These are phyloP conservation scores for Fraxinus angustifolia DNA, from an alignment of 305 asterid species.

Conservation along the genomic window DNA sequence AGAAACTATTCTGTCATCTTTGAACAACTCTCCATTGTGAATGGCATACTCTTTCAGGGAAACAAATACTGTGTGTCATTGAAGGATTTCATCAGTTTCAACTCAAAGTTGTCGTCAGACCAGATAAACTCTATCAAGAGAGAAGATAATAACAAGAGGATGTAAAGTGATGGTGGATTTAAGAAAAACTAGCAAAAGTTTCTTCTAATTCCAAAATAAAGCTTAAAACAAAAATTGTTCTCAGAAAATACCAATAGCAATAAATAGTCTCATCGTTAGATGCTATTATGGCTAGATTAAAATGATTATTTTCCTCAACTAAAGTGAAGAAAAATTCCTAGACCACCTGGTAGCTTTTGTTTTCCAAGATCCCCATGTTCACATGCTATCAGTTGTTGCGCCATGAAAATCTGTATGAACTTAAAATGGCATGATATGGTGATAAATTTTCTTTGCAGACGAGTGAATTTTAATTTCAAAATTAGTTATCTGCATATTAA, in stretches of 20 bases:
- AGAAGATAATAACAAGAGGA: neutral
- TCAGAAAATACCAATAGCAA: neutral
- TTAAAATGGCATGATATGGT: neutral
- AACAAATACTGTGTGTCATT: neutral
- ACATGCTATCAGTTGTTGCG: neutral
- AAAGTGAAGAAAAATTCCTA: neutral
- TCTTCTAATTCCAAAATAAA: neutral
- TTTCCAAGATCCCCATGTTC: neutral
- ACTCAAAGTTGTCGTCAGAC: slow-evolving; percentile 8
- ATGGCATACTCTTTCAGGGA: neutral
- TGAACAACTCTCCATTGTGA: neutral
- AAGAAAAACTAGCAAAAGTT: neutral
- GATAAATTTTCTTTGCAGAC: neutral
- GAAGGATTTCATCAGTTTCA: slow-evolving; percentile 1
- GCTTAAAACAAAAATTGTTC: neutral
- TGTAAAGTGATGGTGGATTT: neutral
- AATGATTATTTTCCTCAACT: neutral
- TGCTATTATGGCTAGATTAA: neutral
- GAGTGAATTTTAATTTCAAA: neutral
- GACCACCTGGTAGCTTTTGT: neutral
- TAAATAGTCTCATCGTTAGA: neutral
- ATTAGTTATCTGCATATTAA: neutral
- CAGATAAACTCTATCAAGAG: neutral
- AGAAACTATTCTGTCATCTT: slow-evolving; percentile 9
- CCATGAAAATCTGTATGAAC: neutral